phyloP scores from a whole-genome alignment of 2,329 filamentous ascomycete genomes.

The Coniochaeta sp. region DNA sequence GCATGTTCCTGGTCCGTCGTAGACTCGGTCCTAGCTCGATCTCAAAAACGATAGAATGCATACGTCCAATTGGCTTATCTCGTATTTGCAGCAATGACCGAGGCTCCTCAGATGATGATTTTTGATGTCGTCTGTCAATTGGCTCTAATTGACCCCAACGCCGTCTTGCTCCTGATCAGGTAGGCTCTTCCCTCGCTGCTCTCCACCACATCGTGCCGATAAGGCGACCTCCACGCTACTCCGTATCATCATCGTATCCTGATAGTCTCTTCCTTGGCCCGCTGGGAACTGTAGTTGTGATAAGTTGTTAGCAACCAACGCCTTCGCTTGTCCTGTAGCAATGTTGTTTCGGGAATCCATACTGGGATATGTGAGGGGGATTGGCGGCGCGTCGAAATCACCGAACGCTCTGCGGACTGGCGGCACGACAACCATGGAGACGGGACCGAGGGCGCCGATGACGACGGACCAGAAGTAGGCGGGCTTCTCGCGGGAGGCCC shows the following conservation, averaged over 20 bases:
- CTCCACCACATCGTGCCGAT: conserved; percentile 5
- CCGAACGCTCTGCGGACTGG: conserved; percentile 67
- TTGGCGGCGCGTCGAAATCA: conserved; percentile 61
- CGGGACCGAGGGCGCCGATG: conserved; percentile 66
- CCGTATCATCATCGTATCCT: conserved; percentile 51
- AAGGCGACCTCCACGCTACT: too few species aligned
- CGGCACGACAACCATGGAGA: conserved; percentile 63
- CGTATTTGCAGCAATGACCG: too few species aligned
- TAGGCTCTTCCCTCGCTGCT: conserved; percentile 43
- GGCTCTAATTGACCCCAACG: conserved; percentile 6
- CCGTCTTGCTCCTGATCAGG: conserved; percentile 28
- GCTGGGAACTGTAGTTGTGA: conserved; percentile 39
- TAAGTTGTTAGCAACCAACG: not conserved
- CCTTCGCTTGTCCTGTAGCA: not conserved
- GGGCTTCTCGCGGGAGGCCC: conserved; percentile 81
- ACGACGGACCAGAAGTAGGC: conserved; percentile 84
- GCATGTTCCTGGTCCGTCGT: too few species aligned
- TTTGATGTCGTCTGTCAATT: not conserved
- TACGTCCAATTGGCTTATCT: too few species aligned
- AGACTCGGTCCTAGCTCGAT: too few species aligned
- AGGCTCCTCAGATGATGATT: too few species aligned
- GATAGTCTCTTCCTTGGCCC: conserved; percentile 52
- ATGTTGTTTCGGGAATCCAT: conserved; percentile 33
- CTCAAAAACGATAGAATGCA: too few species aligned
- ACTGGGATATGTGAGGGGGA: conserved; percentile 93